Base-by-base conservation (phyloP, 1,284 basidiomycete species). In the Puccinia sorghi region DNA sequence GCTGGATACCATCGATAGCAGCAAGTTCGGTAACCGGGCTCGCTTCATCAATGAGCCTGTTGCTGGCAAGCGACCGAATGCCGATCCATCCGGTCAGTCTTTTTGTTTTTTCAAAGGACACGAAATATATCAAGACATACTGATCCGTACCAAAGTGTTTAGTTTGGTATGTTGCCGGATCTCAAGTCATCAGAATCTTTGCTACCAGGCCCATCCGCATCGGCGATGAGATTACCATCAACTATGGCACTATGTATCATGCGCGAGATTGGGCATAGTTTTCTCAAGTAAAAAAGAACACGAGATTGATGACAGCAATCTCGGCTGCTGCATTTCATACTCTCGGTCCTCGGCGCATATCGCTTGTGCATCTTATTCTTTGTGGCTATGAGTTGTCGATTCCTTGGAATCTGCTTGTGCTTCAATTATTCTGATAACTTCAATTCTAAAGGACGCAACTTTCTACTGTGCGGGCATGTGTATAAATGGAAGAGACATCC, bases 131-230 rank as follows among this genome's bases (percentile, higher is more conserved):
- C 8, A n/a, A 43, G 20, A 41, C 13, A 63, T 63, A 39, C 20
- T 17, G 37, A 4, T 37, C 41, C 41, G 4, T 63, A 8, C 4
- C n/a, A n/a, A 3, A 15, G 32, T 20, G 27, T 32, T 11, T 54
- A 71, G 69, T 71, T 9, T 71, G 69, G 69, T 71, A 71, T 43
- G 69, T 71, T 39, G 52, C 69, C 9, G 69, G 69, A 13, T 20
- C 69, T 20, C 69, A 71, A 22, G 69, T 71, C 37, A 56, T 56
- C 25, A 17, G 69, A 43, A 41, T 71, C 37, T 71, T 71, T 71
- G 69, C 69, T 11, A 39, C 0, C 27, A 56, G 43, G n/a, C 12
- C 12, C 27, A 56, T 71, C 39, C 13, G 32, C 37, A 32, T n/a
- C n/a, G 69, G 69, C 37, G 52, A 71, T 15, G 69, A 71, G 32